These are phyloP conservation scores for Diutina catenulata DNA, from an alignment of 1,139 yeast species.

Conservation along the genomic window DNA sequence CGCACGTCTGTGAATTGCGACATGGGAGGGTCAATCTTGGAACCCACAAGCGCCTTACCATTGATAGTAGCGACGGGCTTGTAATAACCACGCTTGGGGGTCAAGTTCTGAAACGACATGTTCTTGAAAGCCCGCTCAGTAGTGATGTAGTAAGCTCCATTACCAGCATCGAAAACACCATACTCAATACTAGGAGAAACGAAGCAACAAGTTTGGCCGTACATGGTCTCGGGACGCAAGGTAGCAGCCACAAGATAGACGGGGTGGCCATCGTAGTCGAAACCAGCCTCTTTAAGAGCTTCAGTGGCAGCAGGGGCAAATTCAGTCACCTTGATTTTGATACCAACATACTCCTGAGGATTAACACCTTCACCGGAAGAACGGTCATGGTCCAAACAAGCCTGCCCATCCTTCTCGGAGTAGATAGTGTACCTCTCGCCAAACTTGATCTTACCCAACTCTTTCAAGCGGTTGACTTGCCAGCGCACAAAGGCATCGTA, in stretches of 20 bases:
- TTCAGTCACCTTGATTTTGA: constrained; percentile 67
- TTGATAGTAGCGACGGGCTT: constrained; percentile 44
- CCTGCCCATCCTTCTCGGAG: constrained; percentile 97
- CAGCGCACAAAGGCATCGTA: constrained; percentile 93
- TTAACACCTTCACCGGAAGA: constrained; percentile 93
- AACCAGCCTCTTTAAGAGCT: constrained; percentile 33
- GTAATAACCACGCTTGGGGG: constrained; percentile 80
- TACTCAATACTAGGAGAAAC: constrained; percentile 91
- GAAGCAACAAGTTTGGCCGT: constrained; percentile 96
- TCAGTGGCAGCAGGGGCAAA: constrained; percentile 45
- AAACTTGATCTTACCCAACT: constrained; percentile 82
- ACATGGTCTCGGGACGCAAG: constrained; percentile 97
- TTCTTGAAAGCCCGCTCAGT: constrained; percentile 97
- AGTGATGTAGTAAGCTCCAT: constrained; percentile 64
- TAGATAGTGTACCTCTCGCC: constrained; percentile 97
- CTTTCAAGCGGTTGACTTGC: constrained; percentile 89
- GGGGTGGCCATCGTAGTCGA: constrained; percentile 42
- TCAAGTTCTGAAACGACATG: constrained; percentile 89
- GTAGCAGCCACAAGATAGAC: constrained; percentile 91
- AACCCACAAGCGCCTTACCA: constrained; percentile 75
- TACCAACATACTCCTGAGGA: constrained; percentile 93
- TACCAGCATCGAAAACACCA: constrained; percentile 85
- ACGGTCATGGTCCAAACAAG: constrained; percentile 99
- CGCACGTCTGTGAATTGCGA: constrained; percentile 57
- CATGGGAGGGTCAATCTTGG: constrained; percentile 79